Evolutionary conservation across 805 yeast genomes (phyloP).

Genomic region (Candida nemodendra): DNA sequence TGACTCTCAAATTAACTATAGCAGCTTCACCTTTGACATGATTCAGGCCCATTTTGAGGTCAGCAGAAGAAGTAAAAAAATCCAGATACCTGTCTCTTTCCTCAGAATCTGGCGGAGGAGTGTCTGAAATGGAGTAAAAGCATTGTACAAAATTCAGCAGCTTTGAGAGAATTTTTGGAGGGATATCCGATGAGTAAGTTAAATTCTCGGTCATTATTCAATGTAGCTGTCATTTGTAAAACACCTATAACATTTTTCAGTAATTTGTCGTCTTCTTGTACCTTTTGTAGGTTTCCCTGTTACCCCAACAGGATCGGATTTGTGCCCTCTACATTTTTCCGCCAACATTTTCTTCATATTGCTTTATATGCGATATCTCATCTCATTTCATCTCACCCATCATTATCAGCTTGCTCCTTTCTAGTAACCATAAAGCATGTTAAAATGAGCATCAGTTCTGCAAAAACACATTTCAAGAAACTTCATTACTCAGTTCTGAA

Average conservation of each 20-base stretch:
- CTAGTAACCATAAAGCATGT: too few species aligned
- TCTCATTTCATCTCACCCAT: too few species aligned
- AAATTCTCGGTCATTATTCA: background rate
- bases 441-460: too few species aligned
- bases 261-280: too few species aligned
- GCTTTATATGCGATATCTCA: too few species aligned
- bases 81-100: conserved; percentile 9
- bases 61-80: conserved; percentile 8
- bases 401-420: too few species aligned
- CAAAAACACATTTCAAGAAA: conserved; percentile 1
- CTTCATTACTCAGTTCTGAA: conserved; percentile 5
- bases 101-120: conserved; percentile 3
- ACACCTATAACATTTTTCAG: background rate
- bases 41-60: conserved; percentile 12
- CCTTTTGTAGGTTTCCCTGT: too few species aligned
- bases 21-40: conserved; percentile 4
- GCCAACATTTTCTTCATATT: too few species aligned
- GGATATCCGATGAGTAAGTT: conserved; percentile 6
- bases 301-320: background rate
- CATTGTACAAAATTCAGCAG: conserved; percentile 8
- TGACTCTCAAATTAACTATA: conserved; percentile 9
- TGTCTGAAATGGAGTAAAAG: conserved; percentile 16
- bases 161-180: conserved; percentile 3
- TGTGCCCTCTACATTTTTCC: background rate
- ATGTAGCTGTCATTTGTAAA: too few species aligned